Conservation (phyloP, 1,284 basidiomycete genomes). For the Trichosporon ovoides region DNA sequence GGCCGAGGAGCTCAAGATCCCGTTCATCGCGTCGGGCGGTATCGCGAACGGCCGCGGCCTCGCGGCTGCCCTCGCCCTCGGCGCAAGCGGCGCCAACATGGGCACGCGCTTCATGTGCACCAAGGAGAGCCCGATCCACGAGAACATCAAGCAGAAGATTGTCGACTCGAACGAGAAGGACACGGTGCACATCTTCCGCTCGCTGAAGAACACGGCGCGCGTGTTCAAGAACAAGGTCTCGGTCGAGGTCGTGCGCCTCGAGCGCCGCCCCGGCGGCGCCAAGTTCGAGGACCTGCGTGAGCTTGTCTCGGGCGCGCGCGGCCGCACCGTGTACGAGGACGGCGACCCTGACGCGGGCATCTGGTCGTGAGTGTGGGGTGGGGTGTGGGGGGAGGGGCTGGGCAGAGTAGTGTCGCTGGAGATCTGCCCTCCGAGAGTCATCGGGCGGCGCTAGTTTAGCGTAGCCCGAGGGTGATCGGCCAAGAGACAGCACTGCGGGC, state of each 20-base stretch:
- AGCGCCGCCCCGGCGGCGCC: slow-evolving; percentile 71
- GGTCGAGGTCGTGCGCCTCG: slow-evolving; percentile 70
- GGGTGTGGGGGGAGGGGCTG: background rate
- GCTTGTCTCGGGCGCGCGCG: slow-evolving; percentile 74
- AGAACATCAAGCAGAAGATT: slow-evolving; percentile 85
- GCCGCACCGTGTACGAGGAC: slow-evolving; percentile 65
- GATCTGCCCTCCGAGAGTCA: too few relatives aligned
- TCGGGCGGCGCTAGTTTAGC: background rate
- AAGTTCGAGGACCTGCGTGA: slow-evolving; percentile 81
- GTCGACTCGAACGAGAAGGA: slow-evolving; percentile 75
- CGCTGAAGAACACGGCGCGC: slow-evolving; percentile 76
- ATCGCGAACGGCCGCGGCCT: slow-evolving; percentile 76
- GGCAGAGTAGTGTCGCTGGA: background rate
- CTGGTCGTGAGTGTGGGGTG: slow-evolving; percentile 55
- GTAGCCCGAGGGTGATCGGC: background rate
- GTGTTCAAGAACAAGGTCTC: slow-evolving; percentile 62
- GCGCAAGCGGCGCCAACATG: slow-evolving; percentile 83
- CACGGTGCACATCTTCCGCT: slow-evolving; percentile 80
- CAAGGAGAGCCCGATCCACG: slow-evolving; percentile 68
- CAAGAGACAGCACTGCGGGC: background rate
- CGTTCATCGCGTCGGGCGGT: slow-evolving; percentile 85
- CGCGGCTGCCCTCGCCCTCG: slow-evolving; percentile 73
- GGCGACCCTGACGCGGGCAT: slow-evolving; percentile 84
- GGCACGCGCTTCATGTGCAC: slow-evolving; percentile 51
- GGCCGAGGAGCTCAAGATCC: slow-evolving; percentile 73